phyloP scores from a whole-genome alignment of 495 filamentous ascomycete species.

The Cercophora samala region DNA sequence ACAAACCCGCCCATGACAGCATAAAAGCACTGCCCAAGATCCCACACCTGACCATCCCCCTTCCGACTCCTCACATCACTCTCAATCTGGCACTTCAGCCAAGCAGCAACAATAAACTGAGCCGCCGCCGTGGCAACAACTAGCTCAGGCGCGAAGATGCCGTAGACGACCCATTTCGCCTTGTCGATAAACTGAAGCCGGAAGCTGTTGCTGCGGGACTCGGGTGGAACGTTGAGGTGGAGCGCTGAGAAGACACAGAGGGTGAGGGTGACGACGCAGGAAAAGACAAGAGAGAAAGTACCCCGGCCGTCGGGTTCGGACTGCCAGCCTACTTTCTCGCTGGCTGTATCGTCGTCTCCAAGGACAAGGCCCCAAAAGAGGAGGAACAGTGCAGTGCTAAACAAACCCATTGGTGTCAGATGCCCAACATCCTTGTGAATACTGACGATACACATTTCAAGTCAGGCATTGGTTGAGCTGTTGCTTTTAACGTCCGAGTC shows the following conservation, averaged over 20 bases:
- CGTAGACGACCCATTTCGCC: constrained; percentile 19
- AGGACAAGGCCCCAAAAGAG: background rate
- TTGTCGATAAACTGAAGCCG: constrained; percentile 9
- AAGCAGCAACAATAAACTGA: constrained; percentile 5
- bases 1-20: background rate
- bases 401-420: background rate
- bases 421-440: background rate
- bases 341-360: background rate
- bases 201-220: background rate
- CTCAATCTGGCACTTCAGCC: background rate
- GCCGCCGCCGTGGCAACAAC: constrained; percentile 15
- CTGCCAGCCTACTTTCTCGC: constrained; percentile 3
- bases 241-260: constrained; percentile 24
- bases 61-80: background rate
- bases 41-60: background rate
- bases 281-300: constrained; percentile 15
- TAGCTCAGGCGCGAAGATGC: constrained; percentile 20
- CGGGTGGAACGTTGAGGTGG: constrained; percentile 20
- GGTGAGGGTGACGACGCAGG: constrained; percentile 17
- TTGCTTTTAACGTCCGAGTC: background rate
- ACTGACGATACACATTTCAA: background rate
- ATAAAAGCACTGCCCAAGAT: background rate
- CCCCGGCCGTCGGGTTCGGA: constrained; percentile 18
- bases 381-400: background rate
- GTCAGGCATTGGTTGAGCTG: background rate